phyloP scores from a whole-genome alignment of 495 filamentous ascomycete genomes.

The Neurospora sp. region DNA sequence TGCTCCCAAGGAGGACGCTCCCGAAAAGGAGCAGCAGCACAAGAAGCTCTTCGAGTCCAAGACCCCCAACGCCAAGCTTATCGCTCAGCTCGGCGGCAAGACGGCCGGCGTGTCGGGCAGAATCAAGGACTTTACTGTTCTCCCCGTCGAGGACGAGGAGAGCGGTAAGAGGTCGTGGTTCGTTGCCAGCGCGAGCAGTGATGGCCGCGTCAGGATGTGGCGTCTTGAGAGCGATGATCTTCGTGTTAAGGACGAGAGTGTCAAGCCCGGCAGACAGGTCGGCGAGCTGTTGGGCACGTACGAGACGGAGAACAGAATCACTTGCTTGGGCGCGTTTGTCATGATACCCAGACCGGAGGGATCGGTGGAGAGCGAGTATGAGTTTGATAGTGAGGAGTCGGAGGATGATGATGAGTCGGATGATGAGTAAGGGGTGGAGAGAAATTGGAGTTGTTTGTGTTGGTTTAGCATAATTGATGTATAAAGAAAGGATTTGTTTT shows the following conservation, averaged over 20 bases:
- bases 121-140: conserved; percentile 78
- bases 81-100: conserved; percentile 75
- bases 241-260: conserved; percentile 8
- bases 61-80: conserved; percentile 41
- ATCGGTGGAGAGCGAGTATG: conserved; percentile 38
- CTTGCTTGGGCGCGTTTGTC: conserved; percentile 75
- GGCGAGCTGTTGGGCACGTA: conserved; percentile 69
- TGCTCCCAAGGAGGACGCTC: conserved; percentile 3
- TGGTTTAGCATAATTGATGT: neutral
- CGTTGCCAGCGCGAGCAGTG: conserved; percentile 69
- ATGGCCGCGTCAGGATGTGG: conserved; percentile 76
- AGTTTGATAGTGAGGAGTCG: conserved; percentile 30
- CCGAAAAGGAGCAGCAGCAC: conserved; percentile 13
- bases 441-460: neutral
- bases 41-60: conserved; percentile 8
- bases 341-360: conserved; percentile 56
- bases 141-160: conserved; percentile 35
- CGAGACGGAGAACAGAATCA: conserved; percentile 81
- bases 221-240: conserved; percentile 38
- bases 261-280: conserved; percentile 39
- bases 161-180: conserved; percentile 35
- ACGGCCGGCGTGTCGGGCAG: conserved; percentile 54
- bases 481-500: neutral
- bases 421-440: conserved; percentile 29
- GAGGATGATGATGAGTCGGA: conserved; percentile 34